Evolutionary conservation across 805 yeast species (phyloP).

Genomic region (Cyberlindnera euphorbiae): DNA sequence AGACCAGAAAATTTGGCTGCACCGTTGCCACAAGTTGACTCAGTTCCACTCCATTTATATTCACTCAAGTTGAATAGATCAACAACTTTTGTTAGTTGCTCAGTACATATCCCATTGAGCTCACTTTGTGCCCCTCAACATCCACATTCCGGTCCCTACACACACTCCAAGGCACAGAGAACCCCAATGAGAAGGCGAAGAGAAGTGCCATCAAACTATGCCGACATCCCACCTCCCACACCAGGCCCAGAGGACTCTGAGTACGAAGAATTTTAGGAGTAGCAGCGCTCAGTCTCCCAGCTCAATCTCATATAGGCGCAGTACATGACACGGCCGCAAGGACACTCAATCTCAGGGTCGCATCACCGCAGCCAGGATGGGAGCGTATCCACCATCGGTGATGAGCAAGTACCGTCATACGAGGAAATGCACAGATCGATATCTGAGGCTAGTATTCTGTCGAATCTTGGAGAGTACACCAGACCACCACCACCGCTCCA

Average conservation of each 20-base stretch:
- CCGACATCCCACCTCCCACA: conserved; percentile 38
- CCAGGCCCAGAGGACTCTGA: conserved; percentile 25
- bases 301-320: neutral
- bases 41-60: too few relatives aligned
- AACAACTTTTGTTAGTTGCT: too few relatives aligned
- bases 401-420: conserved; percentile 1
- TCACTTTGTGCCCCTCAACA: too few relatives aligned
- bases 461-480: too few relatives aligned
- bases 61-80: too few relatives aligned
- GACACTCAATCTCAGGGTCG: too few relatives aligned
- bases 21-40: too few relatives aligned
- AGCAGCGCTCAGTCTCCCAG: conserved; percentile 8
- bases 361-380: too few relatives aligned
- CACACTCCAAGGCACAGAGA: neutral
- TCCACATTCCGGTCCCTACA: neutral
- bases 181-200: conserved; percentile 2
- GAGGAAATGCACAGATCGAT: conserved; percentile 2
- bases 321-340: too few relatives aligned
- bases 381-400: conserved; percentile 1
- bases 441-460: neutral
- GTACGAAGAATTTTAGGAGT: conserved; percentile 20
- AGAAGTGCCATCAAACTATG: conserved; percentile 22
- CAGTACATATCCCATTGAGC: too few relatives aligned
- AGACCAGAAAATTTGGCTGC: too few relatives aligned
- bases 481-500: too few relatives aligned